Base-by-base conservation (phyloP, 306 rosid genomes). In the Pyrus pyrifolia region DNA sequence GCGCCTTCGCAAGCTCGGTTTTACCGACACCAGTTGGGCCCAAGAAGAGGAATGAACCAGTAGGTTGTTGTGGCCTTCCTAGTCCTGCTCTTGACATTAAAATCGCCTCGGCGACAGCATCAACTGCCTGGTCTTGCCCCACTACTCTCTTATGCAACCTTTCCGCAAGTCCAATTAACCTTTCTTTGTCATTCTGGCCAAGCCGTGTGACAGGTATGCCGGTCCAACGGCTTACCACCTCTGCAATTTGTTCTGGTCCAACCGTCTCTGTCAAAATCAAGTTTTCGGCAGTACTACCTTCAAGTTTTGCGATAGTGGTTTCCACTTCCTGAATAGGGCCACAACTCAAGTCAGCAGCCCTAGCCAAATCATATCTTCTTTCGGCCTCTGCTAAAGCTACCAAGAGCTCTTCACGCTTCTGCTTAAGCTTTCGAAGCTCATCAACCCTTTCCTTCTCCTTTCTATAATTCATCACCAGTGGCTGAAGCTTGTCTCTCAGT, bases 1-100 rank as follows among this genome's bases (percentile, higher is more conserved):
- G 96, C 18, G 98, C 98, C 83, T 94, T 94, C n/a, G 98, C 98
- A 58, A 94, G 98, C 85, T 94, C 98, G 4, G 98, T 94, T 75
- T 94, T 94, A 23, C 98, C 97, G 10, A 92, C 96, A 59, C 98
- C 98, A 12, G 97, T 94, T 42, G 98, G 97, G 63, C 98, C 98
- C 71, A 94, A 75, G 78, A 94, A 94, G 1, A 94, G 69, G 82
- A 94, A 94, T 4, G 98, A 94, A 1, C 98, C 98, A 1, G 98
- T 94, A 19, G 98, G 98, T 40, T 92, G 98, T 63, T 94, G 87
- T 1, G 95, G 95, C 52, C 97, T 82, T 38, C 96, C 96, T 5
- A 94, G 73, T 17, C 98, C 98, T 21, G 97, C 98, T 79, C 98
- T 86, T 15, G 97, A 91, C 74, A 96, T 86, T 80, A 94, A 71